Conservation (phyloP, 108 stramenopile genomes). For the Pseudonitzschia pungens region DNA sequence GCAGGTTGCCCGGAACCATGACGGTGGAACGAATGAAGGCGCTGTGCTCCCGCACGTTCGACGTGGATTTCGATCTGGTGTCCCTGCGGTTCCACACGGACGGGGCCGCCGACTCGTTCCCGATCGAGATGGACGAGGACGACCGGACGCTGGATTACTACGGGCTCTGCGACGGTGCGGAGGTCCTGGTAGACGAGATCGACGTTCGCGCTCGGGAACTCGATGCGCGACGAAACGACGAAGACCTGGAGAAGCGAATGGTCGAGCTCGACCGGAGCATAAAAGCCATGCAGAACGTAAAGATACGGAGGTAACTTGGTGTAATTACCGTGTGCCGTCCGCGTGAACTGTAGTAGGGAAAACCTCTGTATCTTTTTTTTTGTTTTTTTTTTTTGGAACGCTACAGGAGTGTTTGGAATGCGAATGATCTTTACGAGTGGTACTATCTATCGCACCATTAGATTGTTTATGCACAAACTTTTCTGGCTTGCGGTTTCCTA, state of each 20-base stretch:
- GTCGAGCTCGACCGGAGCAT: conserved; percentile 1
- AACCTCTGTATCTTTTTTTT: too few species aligned
- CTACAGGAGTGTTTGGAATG: too few species aligned
- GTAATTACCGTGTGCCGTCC: too few species aligned
- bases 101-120: conserved; percentile 46
- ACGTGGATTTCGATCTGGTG: conserved; percentile 75
- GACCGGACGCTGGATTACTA: conserved; percentile 72
- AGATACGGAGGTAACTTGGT: background rate
- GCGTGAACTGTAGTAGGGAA: too few species aligned
- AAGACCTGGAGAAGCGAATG: conserved; percentile 2
- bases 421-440: too few species aligned
- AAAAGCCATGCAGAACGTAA: background rate
- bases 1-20: conserved; percentile 67
- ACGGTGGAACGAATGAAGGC: conserved; percentile 79
- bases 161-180: conserved; percentile 83
- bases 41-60: conserved; percentile 71
- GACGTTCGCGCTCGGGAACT: conserved; percentile 25
- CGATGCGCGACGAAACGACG: background rate
- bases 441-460: too few species aligned
- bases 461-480: too few species aligned
- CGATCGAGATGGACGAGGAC: conserved; percentile 74
- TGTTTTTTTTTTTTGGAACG: too few species aligned
- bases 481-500: too few species aligned
- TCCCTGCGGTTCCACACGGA: conserved; percentile 60
- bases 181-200: conserved; percentile 85